Evolutionary conservation across 1,284 basidiomycete genomes (phyloP).

Genomic region (Heterobasidion annosum): DNA sequence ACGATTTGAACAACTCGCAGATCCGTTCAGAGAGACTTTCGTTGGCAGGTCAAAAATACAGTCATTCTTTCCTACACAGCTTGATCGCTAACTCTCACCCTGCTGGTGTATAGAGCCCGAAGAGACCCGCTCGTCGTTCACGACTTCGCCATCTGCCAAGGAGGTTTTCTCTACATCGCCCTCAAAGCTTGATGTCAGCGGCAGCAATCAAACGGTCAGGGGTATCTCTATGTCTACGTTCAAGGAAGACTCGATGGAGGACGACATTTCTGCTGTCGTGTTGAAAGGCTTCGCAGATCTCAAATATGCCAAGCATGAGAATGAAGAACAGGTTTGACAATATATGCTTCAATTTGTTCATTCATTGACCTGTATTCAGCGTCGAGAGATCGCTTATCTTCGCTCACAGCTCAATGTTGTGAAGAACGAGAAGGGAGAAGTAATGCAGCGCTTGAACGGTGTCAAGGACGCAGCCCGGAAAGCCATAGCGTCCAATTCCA

Average conservation of each 20-base stretch:
- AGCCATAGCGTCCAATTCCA: conserved; percentile 5
- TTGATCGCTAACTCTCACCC: conserved; percentile 17
- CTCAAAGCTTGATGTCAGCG: conserved; percentile 76
- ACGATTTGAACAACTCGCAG: conserved; percentile 71
- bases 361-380: conserved; percentile 2
- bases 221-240: background rate
- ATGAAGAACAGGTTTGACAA: conserved; percentile 3
- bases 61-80: conserved; percentile 83
- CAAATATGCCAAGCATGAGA: conserved; percentile 1
- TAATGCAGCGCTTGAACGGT: conserved; percentile 3
- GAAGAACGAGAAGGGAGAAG: conserved; percentile 3
- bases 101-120: no score
- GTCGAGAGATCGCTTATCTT: conserved; percentile 7
- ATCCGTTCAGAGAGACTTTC: conserved; percentile 52
- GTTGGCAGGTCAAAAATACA: conserved; percentile 30
- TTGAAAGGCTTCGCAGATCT: background rate
- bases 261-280: background rate
- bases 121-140: no score
- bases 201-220: conserved; percentile 41
- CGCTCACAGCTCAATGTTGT: conserved; percentile 3
- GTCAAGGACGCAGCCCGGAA: conserved; percentile 6
- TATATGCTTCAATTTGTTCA: background rate
- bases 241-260: background rate
- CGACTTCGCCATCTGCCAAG: conserved; percentile 54
- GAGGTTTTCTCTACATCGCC: conserved; percentile 81